Percentiles rank a stretch among this genome's conserved stretches.
Evolutionary conservation across 345 rosid genomes (phyloP).

Genomic region (Eucalyptus regnans): DNA sequence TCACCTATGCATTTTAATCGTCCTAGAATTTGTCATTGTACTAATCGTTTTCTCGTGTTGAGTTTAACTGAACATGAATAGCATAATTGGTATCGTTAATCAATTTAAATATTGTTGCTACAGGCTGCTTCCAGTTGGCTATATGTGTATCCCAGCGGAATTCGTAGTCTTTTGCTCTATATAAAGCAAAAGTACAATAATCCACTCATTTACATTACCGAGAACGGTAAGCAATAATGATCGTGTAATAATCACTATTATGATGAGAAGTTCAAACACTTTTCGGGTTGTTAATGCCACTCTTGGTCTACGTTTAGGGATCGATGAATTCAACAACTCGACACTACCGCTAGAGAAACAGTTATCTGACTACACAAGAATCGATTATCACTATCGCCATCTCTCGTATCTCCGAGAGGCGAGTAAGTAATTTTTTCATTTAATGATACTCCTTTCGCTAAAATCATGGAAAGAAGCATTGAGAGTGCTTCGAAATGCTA

Average conservation of each 20-base stretch:
- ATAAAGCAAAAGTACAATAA: background rate
- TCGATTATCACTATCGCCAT: conserved; percentile 10
- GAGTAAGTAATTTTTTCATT: conserved; percentile 7
- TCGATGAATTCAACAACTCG: conserved; percentile 13
- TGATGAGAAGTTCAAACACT: background rate
- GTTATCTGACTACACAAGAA: conserved; percentile 9
- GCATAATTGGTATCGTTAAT: background rate
- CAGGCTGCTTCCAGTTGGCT: conserved; percentile 10
- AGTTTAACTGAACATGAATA: background rate
- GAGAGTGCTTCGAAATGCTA: background rate
- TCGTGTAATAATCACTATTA: background rate
- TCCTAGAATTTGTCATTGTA: background rate
- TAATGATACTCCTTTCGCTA: background rate
- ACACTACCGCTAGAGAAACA: conserved; percentile 10
- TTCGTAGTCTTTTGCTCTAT: background rate
- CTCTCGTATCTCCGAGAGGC: conserved; percentile 9
- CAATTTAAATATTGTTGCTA: background rate
- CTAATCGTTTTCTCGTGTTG: background rate
- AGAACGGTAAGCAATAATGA: background rate
- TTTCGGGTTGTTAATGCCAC: background rate
- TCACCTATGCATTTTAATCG: background rate
- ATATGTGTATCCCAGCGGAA: background rate
- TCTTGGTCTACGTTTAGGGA: background rate
- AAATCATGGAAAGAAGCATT: background rate
- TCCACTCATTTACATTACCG: background rate